These are phyloP conservation scores for Eurotiales sp. DNA, from an alignment of 2,329 filamentous ascomycete species.

Conservation along the genomic window DNA sequence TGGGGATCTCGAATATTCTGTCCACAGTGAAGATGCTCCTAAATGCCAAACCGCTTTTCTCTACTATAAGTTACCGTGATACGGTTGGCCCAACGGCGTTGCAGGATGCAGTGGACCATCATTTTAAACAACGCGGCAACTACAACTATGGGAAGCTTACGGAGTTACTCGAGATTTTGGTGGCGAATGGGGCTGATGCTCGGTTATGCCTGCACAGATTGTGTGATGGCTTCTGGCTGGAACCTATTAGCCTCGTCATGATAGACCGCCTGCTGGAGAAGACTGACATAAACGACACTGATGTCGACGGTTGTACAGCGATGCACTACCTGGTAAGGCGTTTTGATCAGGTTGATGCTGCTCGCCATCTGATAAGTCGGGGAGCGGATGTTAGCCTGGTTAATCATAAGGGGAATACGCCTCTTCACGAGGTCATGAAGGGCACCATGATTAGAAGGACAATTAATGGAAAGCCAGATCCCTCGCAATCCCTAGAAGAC, in stretches of 20 bases:
- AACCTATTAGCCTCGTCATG: constrained; percentile 16
- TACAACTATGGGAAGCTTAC: too few relatives aligned
- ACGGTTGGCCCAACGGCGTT: too few relatives aligned
- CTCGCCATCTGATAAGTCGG: constrained; percentile 5
- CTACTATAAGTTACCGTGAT: too few relatives aligned
- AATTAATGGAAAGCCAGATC: background rate
- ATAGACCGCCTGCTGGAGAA: constrained; percentile 20
- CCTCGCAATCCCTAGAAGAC: background rate
- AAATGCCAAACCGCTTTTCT: too few relatives aligned
- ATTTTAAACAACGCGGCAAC: too few relatives aligned
- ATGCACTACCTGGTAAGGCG: constrained; percentile 20
- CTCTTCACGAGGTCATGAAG: constrained; percentile 20
- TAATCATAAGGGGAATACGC: constrained; percentile 21
- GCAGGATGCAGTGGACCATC: too few relatives aligned
- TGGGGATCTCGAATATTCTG: constrained; percentile 13
- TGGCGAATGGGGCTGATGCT: constrained; percentile 18
- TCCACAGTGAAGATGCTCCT: constrained; percentile 5
- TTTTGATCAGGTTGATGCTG: constrained; percentile 17
- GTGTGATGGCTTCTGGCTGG: constrained; percentile 13
- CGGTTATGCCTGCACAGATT: constrained; percentile 19
- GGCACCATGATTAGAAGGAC: constrained; percentile 7
- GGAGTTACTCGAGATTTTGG: constrained; percentile 15
- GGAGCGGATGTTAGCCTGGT: constrained; percentile 19
- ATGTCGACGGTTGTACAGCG: constrained; percentile 20
- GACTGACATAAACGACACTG: constrained; percentile 17